These are phyloP conservation scores for Fusarium goolgardi DNA, from an alignment of 2,329 filamentous ascomycete genomes.

Conservation along the genomic window DNA sequence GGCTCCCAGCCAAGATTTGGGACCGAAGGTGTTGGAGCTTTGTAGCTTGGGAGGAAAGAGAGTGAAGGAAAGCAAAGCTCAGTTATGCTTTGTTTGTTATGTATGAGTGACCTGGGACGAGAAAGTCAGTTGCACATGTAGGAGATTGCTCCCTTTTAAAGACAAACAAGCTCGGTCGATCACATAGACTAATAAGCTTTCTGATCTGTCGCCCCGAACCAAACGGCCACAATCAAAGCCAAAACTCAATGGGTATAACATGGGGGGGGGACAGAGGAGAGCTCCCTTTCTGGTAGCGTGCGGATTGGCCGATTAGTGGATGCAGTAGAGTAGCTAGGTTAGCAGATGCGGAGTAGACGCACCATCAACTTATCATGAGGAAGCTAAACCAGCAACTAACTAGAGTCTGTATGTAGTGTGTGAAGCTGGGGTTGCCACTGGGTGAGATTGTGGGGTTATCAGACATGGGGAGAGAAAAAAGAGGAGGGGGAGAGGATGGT, in stretches of 20 bases:
- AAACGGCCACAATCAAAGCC: constrained; percentile 6
- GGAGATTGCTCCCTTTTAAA: constrained; percentile 28
- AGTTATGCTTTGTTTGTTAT: constrained; percentile 5
- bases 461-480: background rate
- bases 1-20: constrained; percentile 6
- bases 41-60: background rate
- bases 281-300: background rate
- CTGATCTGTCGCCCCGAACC: background rate
- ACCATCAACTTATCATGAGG: constrained; percentile 19
- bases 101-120: constrained; percentile 3
- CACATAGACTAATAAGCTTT: background rate
- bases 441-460: constrained; percentile 6
- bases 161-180: constrained; percentile 4
- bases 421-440: constrained; percentile 1
- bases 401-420: background rate
- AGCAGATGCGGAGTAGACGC: constrained; percentile 35
- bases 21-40: background rate
- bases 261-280: background rate
- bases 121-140: background rate
- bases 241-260: background rate
- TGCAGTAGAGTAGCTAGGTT: background rate
- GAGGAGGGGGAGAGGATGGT: constrained; percentile 1
- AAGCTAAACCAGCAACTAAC: background rate
- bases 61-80: constrained; percentile 5
- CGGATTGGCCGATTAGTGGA: constrained; percentile 24